Conservation (phyloP, 2,329 filamentous ascomycete species). For the Trichoderma afroharzianum region DNA sequence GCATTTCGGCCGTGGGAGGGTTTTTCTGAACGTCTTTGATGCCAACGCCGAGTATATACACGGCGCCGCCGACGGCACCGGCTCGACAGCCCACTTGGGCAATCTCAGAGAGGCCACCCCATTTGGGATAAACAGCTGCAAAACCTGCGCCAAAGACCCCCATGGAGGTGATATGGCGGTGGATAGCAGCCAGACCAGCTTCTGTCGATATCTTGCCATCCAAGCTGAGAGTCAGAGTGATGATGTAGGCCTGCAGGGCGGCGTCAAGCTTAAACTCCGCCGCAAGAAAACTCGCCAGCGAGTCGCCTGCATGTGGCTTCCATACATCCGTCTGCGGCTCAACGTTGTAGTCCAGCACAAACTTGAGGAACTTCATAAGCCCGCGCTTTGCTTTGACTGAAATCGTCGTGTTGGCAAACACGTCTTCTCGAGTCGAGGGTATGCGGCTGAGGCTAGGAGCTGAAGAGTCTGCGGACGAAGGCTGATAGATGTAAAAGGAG, state of each 20-base stretch:
- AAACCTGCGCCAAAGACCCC: constrained; percentile 87
- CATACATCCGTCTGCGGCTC: constrained; percentile 53
- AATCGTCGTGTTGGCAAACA: constrained; percentile 75
- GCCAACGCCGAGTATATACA: constrained; percentile 80
- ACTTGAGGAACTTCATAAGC: constrained; percentile 92
- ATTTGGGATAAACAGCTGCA: constrained; percentile 85
- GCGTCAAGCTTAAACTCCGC: constrained; percentile 63
- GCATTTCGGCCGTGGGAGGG: constrained; percentile 20
- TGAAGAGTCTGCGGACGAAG: constrained; percentile 27
- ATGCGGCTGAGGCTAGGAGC: constrained; percentile 59
- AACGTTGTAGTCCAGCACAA: constrained; percentile 70
- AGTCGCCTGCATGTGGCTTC: constrained; percentile 51
- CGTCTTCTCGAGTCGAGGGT: constrained; percentile 85
- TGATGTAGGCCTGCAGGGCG: constrained; percentile 59
- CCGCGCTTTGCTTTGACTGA: constrained; percentile 77
- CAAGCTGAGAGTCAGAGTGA: constrained; percentile 71
- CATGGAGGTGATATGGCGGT: constrained; percentile 79
- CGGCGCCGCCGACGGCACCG: constrained; percentile 81
- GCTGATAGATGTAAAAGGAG: constrained; percentile 77
- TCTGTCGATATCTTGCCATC: constrained; percentile 57
- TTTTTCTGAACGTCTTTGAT: constrained; percentile 40
- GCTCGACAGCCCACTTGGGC: constrained; percentile 89
- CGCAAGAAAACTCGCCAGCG: constrained; percentile 57
- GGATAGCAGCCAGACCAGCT: constrained; percentile 68
- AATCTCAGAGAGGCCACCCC: constrained; percentile 85